phyloP scores from a whole-genome alignment of 1,139 yeast species.

The Geotrichum cucujoidarum region DNA sequence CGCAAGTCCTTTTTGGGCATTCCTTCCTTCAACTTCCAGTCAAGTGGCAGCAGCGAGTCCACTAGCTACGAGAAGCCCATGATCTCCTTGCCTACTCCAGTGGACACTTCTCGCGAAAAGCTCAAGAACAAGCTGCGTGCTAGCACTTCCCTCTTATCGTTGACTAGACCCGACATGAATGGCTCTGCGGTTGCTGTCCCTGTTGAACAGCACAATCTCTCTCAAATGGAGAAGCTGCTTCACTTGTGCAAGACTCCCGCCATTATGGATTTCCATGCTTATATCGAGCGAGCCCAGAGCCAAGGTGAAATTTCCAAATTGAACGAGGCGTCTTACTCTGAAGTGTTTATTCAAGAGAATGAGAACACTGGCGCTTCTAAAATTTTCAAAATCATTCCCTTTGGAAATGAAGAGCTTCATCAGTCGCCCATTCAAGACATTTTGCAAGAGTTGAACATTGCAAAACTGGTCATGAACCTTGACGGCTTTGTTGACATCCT shows the following conservation, averaged over 20 bases:
- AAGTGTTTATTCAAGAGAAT: slow-evolving; percentile 38
- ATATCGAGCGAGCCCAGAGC: slow-evolving; percentile 27
- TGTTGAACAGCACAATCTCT: slow-evolving; percentile 30
- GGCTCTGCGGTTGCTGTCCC: slow-evolving; percentile 32
- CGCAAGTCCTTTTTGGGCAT: slow-evolving; percentile 9
- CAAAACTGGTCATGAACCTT: slow-evolving; percentile 37
- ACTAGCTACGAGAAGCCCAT: slow-evolving; percentile 30
- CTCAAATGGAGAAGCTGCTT: slow-evolving; percentile 37
- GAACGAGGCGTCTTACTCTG: slow-evolving; percentile 46
- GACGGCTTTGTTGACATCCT: slow-evolving; percentile 44
- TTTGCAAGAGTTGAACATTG: slow-evolving; percentile 46
- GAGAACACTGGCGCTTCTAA: slow-evolving; percentile 7
- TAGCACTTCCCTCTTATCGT: slow-evolving; percentile 48
- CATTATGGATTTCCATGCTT: slow-evolving; percentile 33
- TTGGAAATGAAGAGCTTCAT: slow-evolving; percentile 42
- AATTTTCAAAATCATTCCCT: slow-evolving; percentile 49
- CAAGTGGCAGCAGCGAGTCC: background rate
- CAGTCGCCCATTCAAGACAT: slow-evolving; percentile 43
- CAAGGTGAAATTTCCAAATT: slow-evolving; percentile 34
- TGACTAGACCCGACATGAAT: slow-evolving; percentile 29
- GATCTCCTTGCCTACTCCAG: slow-evolving; percentile 57
- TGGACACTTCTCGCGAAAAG: slow-evolving; percentile 50
- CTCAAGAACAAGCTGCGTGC: slow-evolving; percentile 49
- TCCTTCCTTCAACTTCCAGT: slow-evolving; percentile 8
- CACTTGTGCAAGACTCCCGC: slow-evolving; percentile 27